These are phyloP conservation scores for Durusdinium trenchii DNA, from an alignment of 73 alveolate genomes.

Conservation along the genomic window DNA sequence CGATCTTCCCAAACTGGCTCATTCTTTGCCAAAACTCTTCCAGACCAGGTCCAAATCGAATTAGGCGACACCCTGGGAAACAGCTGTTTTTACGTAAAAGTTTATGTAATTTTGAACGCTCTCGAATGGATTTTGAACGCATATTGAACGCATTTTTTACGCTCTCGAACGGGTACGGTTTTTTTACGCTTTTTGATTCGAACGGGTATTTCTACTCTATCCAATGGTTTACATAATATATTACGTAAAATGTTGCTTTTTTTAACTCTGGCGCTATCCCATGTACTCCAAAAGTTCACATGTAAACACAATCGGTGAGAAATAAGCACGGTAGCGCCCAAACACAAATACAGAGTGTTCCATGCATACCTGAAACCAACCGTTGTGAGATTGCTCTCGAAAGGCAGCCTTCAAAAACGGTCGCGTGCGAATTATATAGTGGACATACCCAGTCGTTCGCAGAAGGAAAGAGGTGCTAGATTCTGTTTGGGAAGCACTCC, in stretches of 20 bases:
- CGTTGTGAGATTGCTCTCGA: background rate
- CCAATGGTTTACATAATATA: background rate
- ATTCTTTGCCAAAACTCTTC: background rate
- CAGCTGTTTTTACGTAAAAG: background rate
- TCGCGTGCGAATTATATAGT: background rate
- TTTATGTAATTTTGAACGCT: slow-evolving; percentile 35
- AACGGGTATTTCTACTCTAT: slow-evolving; percentile 6
- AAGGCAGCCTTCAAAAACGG: background rate
- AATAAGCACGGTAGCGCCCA: background rate
- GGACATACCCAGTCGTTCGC: background rate
- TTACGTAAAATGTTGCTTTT: background rate
- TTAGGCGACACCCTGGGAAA: background rate
- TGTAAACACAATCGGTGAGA: background rate
- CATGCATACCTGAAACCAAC: background rate
- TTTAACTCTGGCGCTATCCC: background rate
- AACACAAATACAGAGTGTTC: background rate
- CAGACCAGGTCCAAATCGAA: background rate
- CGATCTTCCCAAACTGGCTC: background rate
- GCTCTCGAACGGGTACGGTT: slow-evolving; percentile 22
- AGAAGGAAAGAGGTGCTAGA: background rate
- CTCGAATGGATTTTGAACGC: slow-evolving; percentile 31
- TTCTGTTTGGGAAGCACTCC: background rate
- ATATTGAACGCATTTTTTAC: slow-evolving; percentile 28
- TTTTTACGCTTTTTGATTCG: slow-evolving; percentile 24
- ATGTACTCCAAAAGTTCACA: background rate